A percentile compares a stretch with the other conserved stretches of the same genome.
phyloP scores from a whole-genome alignment of 768 basidiomycete species.

The Mycena filopes region DNA sequence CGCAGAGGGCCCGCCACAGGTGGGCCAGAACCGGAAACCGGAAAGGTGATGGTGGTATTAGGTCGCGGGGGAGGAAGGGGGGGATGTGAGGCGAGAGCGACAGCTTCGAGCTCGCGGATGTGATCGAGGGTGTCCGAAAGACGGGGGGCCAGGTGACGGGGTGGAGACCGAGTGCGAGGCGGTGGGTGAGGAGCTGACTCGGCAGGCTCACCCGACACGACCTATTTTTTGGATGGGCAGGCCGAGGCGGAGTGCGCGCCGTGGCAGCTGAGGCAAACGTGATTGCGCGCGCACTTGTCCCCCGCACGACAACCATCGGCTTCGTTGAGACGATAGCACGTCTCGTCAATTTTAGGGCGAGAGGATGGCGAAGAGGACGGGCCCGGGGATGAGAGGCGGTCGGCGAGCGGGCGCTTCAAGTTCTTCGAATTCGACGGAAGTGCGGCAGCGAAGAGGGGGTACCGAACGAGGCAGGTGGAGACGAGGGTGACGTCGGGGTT shows the following conservation, averaged over 20 bases:
- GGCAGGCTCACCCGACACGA: background rate
- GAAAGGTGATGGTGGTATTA: constrained; percentile 4
- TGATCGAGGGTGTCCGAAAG: constrained; percentile 3
- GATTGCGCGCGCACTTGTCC: background rate
- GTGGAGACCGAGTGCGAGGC: background rate
- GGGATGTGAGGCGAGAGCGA: background rate
- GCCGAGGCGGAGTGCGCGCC: background rate
- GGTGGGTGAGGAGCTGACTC: constrained; percentile 1
- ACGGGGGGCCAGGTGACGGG: constrained; percentile 1
- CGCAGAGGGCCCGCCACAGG: background rate
- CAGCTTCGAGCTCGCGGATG: background rate
- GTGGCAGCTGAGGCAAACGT: background rate
- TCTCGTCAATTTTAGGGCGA: constrained; percentile 1
- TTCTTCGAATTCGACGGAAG: background rate
- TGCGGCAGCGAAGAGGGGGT: background rate
- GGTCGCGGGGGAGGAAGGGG: constrained; percentile 4
- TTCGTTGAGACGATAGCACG: background rate
- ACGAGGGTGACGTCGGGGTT: constrained; percentile 9
- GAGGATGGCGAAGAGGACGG: background rate
- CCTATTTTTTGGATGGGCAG: background rate
- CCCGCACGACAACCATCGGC: background rate
- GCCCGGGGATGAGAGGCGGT: background rate
- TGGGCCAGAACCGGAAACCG: constrained; percentile 3
- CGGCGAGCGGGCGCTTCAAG: background rate
- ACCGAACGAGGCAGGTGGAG: constrained; percentile 6